These are phyloP conservation scores for Xylariaceae sp. DNA, from an alignment of 2,329 filamentous ascomycete genomes.

Conservation along the genomic window DNA sequence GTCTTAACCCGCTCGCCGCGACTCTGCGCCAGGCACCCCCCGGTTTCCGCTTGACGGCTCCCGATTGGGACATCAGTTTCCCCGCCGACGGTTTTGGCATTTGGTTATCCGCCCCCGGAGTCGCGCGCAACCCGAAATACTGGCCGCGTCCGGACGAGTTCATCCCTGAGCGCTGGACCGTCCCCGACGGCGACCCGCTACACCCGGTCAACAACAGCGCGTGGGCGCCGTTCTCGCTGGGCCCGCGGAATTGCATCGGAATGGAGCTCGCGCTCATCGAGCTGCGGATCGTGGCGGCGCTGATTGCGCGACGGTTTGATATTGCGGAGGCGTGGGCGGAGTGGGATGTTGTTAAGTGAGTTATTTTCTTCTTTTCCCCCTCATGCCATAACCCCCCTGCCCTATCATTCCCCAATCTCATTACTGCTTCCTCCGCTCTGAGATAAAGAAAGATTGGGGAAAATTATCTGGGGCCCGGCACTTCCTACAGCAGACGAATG, in stretches of 20 bases:
- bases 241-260: slow-evolving; percentile 51
- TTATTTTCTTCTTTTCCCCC: neutral
- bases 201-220: slow-evolving; percentile 34
- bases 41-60: slow-evolving; percentile 22
- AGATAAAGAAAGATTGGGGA: too few species aligned
- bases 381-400: neutral
- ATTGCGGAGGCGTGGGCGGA: slow-evolving; percentile 42
- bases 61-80: slow-evolving; percentile 23
- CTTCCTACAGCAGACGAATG: neutral
- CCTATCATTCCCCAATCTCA: neutral
- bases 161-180: slow-evolving; percentile 33
- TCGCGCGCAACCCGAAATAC: slow-evolving; percentile 27
- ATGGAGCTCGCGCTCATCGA: slow-evolving; percentile 52
- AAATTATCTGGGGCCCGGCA: too few species aligned
- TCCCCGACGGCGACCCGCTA: slow-evolving; percentile 26
- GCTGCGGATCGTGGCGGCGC: slow-evolving; percentile 44
- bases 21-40: slow-evolving; percentile 23
- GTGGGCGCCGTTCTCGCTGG: slow-evolving; percentile 50
- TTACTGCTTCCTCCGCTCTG: neutral
- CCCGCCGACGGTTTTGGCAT: slow-evolving; percentile 29
- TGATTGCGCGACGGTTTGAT: slow-evolving; percentile 47
- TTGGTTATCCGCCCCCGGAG: slow-evolving; percentile 23
- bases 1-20: slow-evolving; percentile 31
- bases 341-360: slow-evolving; percentile 31
- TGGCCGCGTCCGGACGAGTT: slow-evolving; percentile 34